These are phyloP conservation scores for Crucihimalaya himalaica DNA, from an alignment of 345 rosid species.

Conservation along the genomic window DNA sequence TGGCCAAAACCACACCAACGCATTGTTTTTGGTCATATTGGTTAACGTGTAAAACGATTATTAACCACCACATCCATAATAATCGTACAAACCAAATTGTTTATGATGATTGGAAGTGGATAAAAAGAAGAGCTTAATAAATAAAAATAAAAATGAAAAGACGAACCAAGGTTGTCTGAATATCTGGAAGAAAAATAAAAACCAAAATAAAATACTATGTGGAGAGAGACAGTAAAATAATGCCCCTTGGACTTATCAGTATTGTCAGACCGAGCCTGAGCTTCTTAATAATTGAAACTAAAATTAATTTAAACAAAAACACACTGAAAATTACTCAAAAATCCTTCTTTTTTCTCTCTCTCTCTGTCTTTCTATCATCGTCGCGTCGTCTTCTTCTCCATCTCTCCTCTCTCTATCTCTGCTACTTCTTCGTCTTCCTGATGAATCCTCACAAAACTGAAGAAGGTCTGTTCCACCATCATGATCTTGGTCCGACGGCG, in stretches of 20 bases:
- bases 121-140: neutral
- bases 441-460: slow-evolving; percentile 77
- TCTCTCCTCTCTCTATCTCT: neutral
- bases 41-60: neutral
- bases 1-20: neutral
- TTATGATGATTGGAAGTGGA: neutral
- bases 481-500: slow-evolving; percentile 49
- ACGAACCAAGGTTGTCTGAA: neutral
- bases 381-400: slow-evolving; percentile 27
- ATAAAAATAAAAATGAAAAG: neutral
- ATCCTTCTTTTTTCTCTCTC: slow-evolving; percentile 3
- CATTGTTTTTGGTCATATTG: neutral
- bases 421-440: slow-evolving; percentile 8
- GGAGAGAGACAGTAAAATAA: slow-evolving; percentile 4
- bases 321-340: slow-evolving; percentile 31
- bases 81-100: neutral
- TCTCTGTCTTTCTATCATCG: neutral
- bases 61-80: neutral
- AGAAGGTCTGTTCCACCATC: slow-evolving; percentile 57
- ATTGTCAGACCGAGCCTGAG: slow-evolving; percentile 26
- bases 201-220: neutral
- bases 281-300: slow-evolving; percentile 9
- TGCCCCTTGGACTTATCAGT: slow-evolving; percentile 28
- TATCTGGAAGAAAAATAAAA: neutral
- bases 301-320: neutral